Conservation (phyloP, 2,329 filamentous ascomycete genomes). For the Hypoxylon rubiginosum region DNA sequence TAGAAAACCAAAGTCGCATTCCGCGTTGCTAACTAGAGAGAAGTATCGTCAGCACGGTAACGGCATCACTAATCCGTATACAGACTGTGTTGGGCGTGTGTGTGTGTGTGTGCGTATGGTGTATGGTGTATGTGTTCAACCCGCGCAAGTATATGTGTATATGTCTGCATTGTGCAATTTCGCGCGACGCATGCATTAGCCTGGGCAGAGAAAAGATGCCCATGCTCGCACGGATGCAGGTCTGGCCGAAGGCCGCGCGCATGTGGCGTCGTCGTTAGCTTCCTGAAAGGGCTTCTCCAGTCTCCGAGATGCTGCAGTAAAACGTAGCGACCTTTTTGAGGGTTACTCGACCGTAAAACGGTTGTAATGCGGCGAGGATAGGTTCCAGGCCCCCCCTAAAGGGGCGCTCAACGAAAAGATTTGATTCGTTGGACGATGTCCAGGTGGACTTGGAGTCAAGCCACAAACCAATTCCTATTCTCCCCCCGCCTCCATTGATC, state of each 20-base stretch:
- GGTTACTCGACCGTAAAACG: background rate
- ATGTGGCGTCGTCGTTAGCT: background rate
- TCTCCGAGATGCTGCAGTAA: background rate
- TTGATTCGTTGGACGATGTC: background rate
- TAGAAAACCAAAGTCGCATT: background rate
- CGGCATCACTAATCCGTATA: slow-evolving; percentile 1
- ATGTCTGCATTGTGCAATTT: background rate
- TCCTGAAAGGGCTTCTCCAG: background rate
- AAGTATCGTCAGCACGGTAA: background rate
- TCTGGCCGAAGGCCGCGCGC: background rate
- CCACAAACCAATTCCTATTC: background rate
- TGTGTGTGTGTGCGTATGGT: background rate
- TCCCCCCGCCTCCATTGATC: slow-evolving; percentile 1
- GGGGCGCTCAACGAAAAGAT: background rate
- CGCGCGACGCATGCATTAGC: background rate
- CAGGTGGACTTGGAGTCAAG: background rate
- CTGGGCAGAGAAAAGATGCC: background rate
- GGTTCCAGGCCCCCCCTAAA: background rate
- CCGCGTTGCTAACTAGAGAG: background rate
- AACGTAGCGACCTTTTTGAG: background rate
- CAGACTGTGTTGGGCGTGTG: background rate
- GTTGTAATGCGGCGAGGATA: background rate
- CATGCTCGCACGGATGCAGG: background rate
- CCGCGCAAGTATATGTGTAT: background rate
- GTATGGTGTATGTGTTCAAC: background rate